A percentile compares a stretch with the other conserved stretches of the same genome.
phyloP scores from a whole-genome alignment of 2,329 filamentous ascomycete genomes.

The Plectosphaerella cucumerina region DNA sequence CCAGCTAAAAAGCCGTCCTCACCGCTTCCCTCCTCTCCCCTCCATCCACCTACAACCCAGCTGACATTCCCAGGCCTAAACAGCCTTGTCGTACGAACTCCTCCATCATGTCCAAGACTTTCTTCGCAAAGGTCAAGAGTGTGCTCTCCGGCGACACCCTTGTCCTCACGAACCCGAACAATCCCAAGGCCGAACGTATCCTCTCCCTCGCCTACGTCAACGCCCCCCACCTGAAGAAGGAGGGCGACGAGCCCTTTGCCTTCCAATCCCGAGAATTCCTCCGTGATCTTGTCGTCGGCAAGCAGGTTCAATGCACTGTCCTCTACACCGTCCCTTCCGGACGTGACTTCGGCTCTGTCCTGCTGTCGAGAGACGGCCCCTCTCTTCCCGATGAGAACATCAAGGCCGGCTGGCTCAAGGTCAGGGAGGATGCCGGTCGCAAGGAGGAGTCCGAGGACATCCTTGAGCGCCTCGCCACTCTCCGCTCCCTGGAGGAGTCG shows the following conservation, averaged over 20 bases:
- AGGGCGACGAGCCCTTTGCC: conserved; percentile 87
- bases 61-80: neutral
- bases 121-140: conserved; percentile 79
- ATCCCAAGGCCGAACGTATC: conserved; percentile 76
- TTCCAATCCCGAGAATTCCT: conserved; percentile 95
- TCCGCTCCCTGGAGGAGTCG: conserved; percentile 71
- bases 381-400: conserved; percentile 78
- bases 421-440: conserved; percentile 88
- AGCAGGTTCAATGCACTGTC: conserved; percentile 78
- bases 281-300: conserved; percentile 78
- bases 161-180: conserved; percentile 75
- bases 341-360: conserved; percentile 82
- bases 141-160: conserved; percentile 92
- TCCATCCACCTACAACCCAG: neutral
- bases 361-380: conserved; percentile 68
- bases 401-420: conserved; percentile 85
- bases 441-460: conserved; percentile 83
- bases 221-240: conserved; percentile 79
- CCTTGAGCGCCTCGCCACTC: conserved; percentile 66
- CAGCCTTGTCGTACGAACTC: neutral
- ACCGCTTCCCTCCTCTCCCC: neutral
- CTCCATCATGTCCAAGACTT: conserved; percentile 46
- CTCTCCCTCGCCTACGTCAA: conserved; percentile 91
- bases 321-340: conserved; percentile 84
- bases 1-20: too few relatives aligned